Conservation (phyloP, 495 filamentous ascomycete species). For the Choiromyces venosus region DNA sequence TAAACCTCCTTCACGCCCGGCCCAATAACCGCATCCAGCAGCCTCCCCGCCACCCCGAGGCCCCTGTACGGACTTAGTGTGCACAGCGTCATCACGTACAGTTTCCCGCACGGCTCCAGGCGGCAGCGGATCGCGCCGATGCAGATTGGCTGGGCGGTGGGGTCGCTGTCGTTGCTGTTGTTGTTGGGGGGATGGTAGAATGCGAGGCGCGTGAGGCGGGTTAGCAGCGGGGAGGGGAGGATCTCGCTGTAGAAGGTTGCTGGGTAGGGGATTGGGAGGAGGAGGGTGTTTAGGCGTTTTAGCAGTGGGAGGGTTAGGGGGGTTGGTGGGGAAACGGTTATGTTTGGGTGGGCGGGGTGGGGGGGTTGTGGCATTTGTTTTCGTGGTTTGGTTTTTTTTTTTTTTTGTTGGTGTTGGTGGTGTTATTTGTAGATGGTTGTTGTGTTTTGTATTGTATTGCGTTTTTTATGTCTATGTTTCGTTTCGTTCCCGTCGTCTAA, state of each 20-base stretch:
- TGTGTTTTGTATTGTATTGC: background rate
- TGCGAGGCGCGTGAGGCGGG: slow-evolving; percentile 71
- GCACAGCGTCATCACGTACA: slow-evolving; percentile 86
- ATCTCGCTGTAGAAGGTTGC: slow-evolving; percentile 77
- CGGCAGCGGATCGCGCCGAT: slow-evolving; percentile 82
- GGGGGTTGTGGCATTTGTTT: slow-evolving; percentile 11
- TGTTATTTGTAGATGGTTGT: background rate
- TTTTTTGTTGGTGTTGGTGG: background rate
- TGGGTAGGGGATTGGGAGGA: slow-evolving; percentile 83
- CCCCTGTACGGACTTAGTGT: slow-evolving; percentile 76
- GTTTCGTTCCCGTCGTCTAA: no score
- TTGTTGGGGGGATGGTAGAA: slow-evolving; percentile 56
- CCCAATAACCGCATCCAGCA: slow-evolving; percentile 47
- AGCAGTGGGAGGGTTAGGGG: slow-evolving; percentile 64
- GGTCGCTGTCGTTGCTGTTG: slow-evolving; percentile 5
- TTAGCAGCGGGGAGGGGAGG: slow-evolving; percentile 59
- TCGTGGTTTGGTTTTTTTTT: no score
- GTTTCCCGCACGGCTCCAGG: slow-evolving; percentile 53
- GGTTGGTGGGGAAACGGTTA: slow-evolving; percentile 55
- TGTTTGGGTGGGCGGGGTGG: slow-evolving; percentile 17
- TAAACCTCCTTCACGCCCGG: slow-evolving; percentile 49
- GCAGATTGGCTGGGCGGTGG: slow-evolving; percentile 47
- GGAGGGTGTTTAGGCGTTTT: slow-evolving; percentile 71
- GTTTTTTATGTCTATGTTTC: background rate
- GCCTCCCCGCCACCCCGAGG: slow-evolving; percentile 69